Conservation (phyloP, 495 filamentous ascomycete genomes). For the Wilcoxina mikolae region DNA sequence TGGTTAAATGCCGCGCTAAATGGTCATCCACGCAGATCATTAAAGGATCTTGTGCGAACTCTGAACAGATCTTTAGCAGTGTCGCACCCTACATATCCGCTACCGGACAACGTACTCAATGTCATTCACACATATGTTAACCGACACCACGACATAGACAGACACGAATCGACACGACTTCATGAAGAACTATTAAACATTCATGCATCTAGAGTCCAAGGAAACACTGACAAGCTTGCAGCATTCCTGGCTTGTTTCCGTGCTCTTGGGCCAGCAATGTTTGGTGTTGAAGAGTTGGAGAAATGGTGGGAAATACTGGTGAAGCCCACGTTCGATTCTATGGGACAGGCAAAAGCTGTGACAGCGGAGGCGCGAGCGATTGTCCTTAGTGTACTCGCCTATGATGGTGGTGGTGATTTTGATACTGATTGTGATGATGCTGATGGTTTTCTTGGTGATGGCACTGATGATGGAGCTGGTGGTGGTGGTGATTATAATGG, state of each 20-base stretch:
- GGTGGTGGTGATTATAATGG: no score
- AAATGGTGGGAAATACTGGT: conserved; percentile 56
- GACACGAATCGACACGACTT: conserved; percentile 44
- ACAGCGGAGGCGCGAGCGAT: conserved; percentile 43
- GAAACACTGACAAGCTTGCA: conserved; percentile 39
- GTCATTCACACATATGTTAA: conserved; percentile 48
- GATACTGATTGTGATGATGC: no score
- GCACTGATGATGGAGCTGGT: no score
- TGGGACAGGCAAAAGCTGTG: conserved; percentile 43
- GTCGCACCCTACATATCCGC: conserved; percentile 36
- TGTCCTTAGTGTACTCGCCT: conserved; percentile 42
- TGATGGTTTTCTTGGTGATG: no score
- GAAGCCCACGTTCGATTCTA: conserved; percentile 40
- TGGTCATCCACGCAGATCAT: conserved; percentile 30
- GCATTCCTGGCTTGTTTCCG: conserved; percentile 47
- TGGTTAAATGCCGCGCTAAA: conserved; percentile 1
- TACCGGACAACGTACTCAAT: conserved; percentile 45
- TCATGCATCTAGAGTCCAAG: conserved; percentile 42
- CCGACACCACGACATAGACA: conserved; percentile 43
- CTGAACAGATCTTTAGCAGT: conserved; percentile 40
- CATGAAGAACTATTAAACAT: conserved; percentile 51
- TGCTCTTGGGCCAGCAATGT: conserved; percentile 43
- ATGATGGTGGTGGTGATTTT: no score
- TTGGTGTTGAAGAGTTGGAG: conserved; percentile 37
- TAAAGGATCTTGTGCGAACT: conserved; percentile 48